These are phyloP conservation scores for Geranomyces michiganensis DNA, from an alignment of 192 early-diverging fungal genomes.

Conservation along the genomic window DNA sequence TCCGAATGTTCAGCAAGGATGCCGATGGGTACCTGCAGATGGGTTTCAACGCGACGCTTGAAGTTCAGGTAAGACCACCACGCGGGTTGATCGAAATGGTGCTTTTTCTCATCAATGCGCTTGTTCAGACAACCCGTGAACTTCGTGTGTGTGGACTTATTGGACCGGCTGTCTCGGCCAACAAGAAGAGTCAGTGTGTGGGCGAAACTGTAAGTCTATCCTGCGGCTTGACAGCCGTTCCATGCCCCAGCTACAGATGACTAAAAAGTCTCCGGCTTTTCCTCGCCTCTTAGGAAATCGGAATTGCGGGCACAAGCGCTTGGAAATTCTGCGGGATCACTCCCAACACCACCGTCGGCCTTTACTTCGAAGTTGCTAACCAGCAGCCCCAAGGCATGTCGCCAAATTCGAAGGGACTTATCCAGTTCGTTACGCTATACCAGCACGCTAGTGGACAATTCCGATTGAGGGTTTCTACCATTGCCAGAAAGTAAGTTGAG, in stretches of 20 bases:
- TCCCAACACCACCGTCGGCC: conserved; percentile 78
- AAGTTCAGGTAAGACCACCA: conserved; percentile 74
- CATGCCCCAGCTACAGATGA: background rate
- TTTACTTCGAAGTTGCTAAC: conserved; percentile 97
- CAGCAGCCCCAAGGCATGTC: conserved; percentile 76
- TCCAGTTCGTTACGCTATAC: conserved; percentile 96
- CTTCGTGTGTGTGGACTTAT: conserved; percentile 95
- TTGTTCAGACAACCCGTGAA: conserved; percentile 83
- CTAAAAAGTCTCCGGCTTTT: background rate
- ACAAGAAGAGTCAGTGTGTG: conserved; percentile 88
- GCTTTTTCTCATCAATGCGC: background rate
- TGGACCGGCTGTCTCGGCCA: conserved; percentile 89
- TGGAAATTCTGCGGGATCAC: conserved; percentile 94
- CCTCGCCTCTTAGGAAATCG: conserved; percentile 72
- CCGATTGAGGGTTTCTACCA: conserved; percentile 91
- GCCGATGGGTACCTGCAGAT: conserved; percentile 83
- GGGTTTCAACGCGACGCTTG: conserved; percentile 97
- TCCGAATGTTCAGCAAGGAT: conserved; percentile 92
- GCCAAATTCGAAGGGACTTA: conserved; percentile 82
- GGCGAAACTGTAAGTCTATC: conserved; percentile 73
- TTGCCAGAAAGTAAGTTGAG: conserved; percentile 77
- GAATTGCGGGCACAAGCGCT: conserved; percentile 91
- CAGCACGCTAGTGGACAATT: conserved; percentile 91
- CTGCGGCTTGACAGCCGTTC: background rate
- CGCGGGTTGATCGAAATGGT: background rate